Conservation (phyloP, 1,284 basidiomycete genomes). For the Fomes fomentarius region DNA sequence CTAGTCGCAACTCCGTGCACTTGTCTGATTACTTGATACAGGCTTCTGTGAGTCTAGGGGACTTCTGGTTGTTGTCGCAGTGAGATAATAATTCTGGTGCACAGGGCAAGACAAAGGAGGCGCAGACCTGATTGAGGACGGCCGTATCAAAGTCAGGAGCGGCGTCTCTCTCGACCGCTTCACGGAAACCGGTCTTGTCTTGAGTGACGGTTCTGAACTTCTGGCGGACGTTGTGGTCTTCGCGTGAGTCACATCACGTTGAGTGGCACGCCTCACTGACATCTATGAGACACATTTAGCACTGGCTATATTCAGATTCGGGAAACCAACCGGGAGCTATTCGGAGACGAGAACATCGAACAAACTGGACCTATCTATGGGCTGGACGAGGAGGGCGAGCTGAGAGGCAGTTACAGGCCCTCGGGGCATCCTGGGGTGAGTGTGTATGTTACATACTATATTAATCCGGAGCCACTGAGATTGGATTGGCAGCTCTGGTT, state of each 20-base stretch:
- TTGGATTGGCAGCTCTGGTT: constrained; percentile 46
- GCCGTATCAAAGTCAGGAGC: constrained; percentile 73
- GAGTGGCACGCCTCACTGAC: constrained; percentile 38
- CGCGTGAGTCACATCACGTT: constrained; percentile 42
- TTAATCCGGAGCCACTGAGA: no score
- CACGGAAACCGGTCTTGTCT: constrained; percentile 55
- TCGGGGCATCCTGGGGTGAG: constrained; percentile 38
- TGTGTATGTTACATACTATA: neutral
- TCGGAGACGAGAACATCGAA: constrained; percentile 50
- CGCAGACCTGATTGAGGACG: constrained; percentile 56
- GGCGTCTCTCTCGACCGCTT: constrained; percentile 56
- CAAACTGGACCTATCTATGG: constrained; percentile 55
- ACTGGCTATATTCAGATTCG: constrained; percentile 42
- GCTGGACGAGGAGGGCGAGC: constrained; percentile 59
- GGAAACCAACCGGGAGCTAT: constrained; percentile 44
- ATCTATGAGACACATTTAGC: constrained; percentile 13
- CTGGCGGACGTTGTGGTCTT: constrained; percentile 72
- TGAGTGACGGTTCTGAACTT: constrained; percentile 64
- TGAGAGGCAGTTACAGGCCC: constrained; percentile 41
- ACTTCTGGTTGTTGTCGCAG: neutral
- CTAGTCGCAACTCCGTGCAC: neutral
- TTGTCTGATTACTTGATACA: neutral
- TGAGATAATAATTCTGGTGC: neutral
- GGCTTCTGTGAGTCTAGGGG: constrained; percentile 21
- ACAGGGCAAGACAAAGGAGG: constrained; percentile 43